Base-by-base conservation (phyloP, 2,329 filamentous ascomycete genomes). In the Apiospora hydei region DNA sequence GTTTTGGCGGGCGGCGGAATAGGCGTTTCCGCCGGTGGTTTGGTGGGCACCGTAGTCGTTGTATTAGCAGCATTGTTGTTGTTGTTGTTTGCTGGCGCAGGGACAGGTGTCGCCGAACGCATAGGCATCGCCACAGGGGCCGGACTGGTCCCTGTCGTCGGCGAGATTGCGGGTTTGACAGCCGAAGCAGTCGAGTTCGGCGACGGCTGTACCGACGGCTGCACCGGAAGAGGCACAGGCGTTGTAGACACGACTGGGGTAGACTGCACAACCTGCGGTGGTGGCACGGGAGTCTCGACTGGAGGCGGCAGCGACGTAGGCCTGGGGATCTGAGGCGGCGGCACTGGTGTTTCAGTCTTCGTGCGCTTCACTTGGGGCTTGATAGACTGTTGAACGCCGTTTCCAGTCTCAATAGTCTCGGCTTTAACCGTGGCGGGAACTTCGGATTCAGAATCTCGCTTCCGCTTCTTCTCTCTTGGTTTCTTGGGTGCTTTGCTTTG, bases 301-400 rank as follows among this genome's bases (percentile, higher is more conserved):
- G 75, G 77, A 61, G 80, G 79, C 0, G 80, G 80, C 3, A 79
- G 79, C 8, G 80, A 81, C 13, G 78, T 77, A 30, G 78, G 79
- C 38, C 79, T 75, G 34, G 81, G 77, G 26, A 81, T 78, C 67
- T 84, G 81, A 14, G 82, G 80, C 57, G 84, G 84, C 68, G 86
- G 87, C 43, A 89, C 83, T 14, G 88, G 88, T 18, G 88, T 90
- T 78, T 90, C 88, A 34, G 85, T 89, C 79, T 89, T 90, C 74
- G 82, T 86, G 46, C 87, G 85, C 77, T 90, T 90, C 38, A 81
- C 72, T 71, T 82, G 83, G 43, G 85, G 85, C 46, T 80, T 82
- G 81, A 3, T 78, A 73, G 67, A 64, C 57, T 38, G 57, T 18
- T 64, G 57, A 21, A 64, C 57, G 10, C 57, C 57, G 10, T 21